These are phyloP conservation scores for Cenococcum geophilum DNA, from an alignment of 495 filamentous ascomycete genomes.

Conservation along the genomic window DNA sequence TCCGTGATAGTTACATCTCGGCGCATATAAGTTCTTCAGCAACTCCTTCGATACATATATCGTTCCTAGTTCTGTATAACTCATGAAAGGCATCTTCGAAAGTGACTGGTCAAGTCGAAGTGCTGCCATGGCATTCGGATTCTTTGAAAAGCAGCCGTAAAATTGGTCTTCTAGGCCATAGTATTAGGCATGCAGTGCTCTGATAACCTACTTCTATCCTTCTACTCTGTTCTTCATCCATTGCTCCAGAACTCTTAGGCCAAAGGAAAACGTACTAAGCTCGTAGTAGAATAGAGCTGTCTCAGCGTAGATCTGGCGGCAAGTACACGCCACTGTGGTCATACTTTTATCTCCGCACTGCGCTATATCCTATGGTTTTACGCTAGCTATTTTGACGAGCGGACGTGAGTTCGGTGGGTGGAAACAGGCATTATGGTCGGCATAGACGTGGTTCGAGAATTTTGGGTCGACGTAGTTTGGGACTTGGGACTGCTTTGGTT, in stretches of 20 bases:
- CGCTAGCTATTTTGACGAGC: background rate
- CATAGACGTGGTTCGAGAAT: background rate
- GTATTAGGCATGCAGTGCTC: background rate
- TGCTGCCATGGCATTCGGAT: background rate
- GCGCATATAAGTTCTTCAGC: background rate
- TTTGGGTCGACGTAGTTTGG: background rate
- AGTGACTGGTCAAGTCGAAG: background rate
- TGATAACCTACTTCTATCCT: background rate
- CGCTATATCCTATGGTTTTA: background rate
- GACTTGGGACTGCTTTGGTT: background rate
- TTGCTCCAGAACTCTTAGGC: background rate
- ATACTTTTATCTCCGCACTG: background rate
- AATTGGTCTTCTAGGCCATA: background rate
- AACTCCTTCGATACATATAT: background rate
- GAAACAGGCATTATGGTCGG: background rate
- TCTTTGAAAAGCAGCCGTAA: background rate
- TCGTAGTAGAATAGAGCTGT: conserved; percentile 4
- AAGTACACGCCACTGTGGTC: background rate
- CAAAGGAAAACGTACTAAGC: conserved; percentile 11
- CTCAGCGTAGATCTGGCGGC: conserved; percentile 19
- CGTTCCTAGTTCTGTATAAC: background rate
- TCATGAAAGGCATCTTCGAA: background rate
- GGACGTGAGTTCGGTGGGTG: background rate
- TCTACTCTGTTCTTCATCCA: background rate
- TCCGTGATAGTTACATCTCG: background rate